phyloP scores from a whole-genome alignment of 2,329 filamentous ascomycete species.

The Hymenoscyphus occultus region DNA sequence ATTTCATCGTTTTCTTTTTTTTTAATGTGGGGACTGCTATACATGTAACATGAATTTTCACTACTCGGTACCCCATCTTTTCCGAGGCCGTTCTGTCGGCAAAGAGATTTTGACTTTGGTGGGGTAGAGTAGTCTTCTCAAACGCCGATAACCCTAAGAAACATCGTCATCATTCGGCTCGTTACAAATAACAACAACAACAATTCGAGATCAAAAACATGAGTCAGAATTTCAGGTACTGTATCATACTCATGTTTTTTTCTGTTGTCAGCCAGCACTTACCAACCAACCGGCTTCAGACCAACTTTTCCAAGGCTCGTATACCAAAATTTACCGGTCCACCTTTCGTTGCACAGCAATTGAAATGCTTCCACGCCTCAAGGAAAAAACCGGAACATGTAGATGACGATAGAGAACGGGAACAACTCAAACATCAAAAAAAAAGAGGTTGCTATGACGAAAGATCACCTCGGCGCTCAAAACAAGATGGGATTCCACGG shows the following conservation, averaged over 20 bases:
- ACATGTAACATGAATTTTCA: not conserved
- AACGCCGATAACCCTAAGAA: not conserved
- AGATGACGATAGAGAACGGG: not conserved
- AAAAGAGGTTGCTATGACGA: not conserved
- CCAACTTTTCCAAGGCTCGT: not conserved
- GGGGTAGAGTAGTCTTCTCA: not conserved
- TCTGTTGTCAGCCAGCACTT: not conserved
- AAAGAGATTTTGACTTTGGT: not conserved
- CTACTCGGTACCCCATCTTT: not conserved
- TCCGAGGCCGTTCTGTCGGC: not conserved
- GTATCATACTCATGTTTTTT: not conserved
- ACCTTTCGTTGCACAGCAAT: not conserved
- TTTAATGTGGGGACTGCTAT: not conserved
- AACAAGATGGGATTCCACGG: not conserved
- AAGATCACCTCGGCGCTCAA: not conserved
- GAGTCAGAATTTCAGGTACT: not conserved
- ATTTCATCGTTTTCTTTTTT: not conserved
- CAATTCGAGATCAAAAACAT: not conserved
- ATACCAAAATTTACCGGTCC: not conserved
- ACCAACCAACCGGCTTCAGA: not conserved
- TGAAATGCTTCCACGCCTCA: not conserved
- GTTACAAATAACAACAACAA: not conserved
- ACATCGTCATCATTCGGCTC: not conserved
- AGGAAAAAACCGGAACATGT: not conserved
- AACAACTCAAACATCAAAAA: not conserved